Evolutionary conservation across 257 asterid genomes (phyloP), one percentile per base, ranked within the genome.

Genomic region (Cinchona pubescens): DNA sequence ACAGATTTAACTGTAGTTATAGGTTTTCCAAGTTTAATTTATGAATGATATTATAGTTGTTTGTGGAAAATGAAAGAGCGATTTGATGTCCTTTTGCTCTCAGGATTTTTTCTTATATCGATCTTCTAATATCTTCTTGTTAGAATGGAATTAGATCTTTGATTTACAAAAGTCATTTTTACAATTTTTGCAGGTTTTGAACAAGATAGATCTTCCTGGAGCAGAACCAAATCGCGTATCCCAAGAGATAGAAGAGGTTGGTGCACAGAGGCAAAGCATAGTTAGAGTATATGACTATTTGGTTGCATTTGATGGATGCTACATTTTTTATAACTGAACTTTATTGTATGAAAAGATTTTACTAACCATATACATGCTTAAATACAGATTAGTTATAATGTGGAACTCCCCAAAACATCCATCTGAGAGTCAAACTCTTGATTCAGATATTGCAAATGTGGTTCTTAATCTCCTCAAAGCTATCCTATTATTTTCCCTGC

Each of bases 131-230:
- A 34, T 49, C 19, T 35, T 55, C 9, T 46, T 45, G 3, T 32
- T 70, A 14, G 56, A 27, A 43, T 51, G 55, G 16, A 61, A 56
- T 21, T 25, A n/a, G 72, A 71, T 30, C 23, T 35, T 53, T 67
- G 23, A 38, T 49, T 21, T 37, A 6, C 65, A 29, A 32, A 66
- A 60, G 58, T 67, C 51, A 65, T 73, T 62, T 40, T 51, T 73
- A 29, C 80, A 27, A 40, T 40, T 60, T 83, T 67, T 86, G 76
- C 87, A 95, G 99, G 98, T 95, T 84, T 81, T 95, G 85, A 95
- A 95, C 92, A 95, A 95, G 90, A 95, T 95, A 72, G 99, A 95
- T 86, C 99, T 95, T 86, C 99, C 99, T 69, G 98, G 99, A 74
- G 97, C 99, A 69, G 98, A 95, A 79, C 99, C 99, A 67, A 87